phyloP scores from a whole-genome alignment of 495 filamentous ascomycete genomes.

The Neurospora sp. region DNA sequence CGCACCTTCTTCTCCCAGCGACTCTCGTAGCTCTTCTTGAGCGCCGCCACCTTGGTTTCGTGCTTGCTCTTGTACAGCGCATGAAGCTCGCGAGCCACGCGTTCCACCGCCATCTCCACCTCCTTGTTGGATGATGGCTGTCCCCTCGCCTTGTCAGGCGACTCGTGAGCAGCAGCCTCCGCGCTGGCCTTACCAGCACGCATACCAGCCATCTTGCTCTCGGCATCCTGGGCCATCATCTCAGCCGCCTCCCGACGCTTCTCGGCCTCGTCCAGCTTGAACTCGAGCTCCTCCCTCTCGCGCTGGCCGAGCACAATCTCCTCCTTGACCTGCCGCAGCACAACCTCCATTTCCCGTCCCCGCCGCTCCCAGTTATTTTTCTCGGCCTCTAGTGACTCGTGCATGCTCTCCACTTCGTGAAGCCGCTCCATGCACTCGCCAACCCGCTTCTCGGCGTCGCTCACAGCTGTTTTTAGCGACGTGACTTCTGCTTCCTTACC shows the following conservation, averaged over 20 bases:
- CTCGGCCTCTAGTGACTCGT: constrained; percentile 64
- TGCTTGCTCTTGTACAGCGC: constrained; percentile 94
- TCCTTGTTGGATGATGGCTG: constrained; percentile 29
- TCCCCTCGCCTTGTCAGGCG: background rate
- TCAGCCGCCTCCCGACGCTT: constrained; percentile 54
- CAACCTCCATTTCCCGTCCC: constrained; percentile 72
- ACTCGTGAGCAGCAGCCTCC: constrained; percentile 18
- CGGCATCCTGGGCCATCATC: constrained; percentile 57
- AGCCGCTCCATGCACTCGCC: constrained; percentile 73
- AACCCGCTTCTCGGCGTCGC: constrained; percentile 83
- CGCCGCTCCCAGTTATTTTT: constrained; percentile 74
- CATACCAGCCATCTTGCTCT: constrained; percentile 62
- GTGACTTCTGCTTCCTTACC: constrained; percentile 85
- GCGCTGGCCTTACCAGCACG: constrained; percentile 40
- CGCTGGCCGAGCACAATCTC: constrained; percentile 68
- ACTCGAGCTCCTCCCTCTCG: constrained; percentile 63
- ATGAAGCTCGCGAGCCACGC: constrained; percentile 81
- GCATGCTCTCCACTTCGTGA: constrained; percentile 58
- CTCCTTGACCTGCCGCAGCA: constrained; percentile 66
- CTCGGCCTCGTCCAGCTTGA: constrained; percentile 64
- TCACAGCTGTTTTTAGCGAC: constrained; percentile 73
- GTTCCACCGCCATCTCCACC: constrained; percentile 83
- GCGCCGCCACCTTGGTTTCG: constrained; percentile 82
- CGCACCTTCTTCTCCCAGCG: constrained; percentile 78
- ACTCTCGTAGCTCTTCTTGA: constrained; percentile 90